Evolutionary conservation across 768 basidiomycete genomes (phyloP).

Genomic region (Clavaria fumosa): DNA sequence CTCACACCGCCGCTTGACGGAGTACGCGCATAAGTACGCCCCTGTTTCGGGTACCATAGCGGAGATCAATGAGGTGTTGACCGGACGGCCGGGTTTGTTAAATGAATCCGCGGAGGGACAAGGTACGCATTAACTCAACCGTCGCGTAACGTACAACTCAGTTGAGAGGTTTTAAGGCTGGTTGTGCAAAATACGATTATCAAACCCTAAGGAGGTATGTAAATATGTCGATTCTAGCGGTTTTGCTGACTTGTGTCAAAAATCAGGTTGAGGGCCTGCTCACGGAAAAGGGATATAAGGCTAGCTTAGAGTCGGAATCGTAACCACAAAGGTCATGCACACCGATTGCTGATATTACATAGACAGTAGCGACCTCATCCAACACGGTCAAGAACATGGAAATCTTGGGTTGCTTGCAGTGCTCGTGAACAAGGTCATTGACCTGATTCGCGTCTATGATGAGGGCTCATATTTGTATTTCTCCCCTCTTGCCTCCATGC

Average conservation of each 20-base stretch:
- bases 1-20: conserved; percentile 7
- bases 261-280: conserved; percentile 55
- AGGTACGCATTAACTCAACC: conserved; percentile 29
- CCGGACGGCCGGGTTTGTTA: conserved; percentile 56
- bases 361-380: too few relatives aligned
- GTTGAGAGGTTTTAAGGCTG: too few relatives aligned
- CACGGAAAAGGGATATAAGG: conserved; percentile 58
- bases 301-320: conserved; percentile 21
- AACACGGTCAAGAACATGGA: too few relatives aligned
- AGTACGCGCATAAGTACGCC: conserved; percentile 46
- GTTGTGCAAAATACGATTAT: conserved; percentile 86
- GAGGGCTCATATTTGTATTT: conserved; percentile 65
- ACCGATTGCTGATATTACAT: neutral
- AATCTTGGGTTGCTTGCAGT: too few relatives aligned
- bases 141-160: neutral
- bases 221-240: neutral
- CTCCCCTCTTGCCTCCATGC: conserved; percentile 91
- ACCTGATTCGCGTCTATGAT: conserved; percentile 9
- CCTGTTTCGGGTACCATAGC: conserved; percentile 77
- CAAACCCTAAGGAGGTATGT: conserved; percentile 60
- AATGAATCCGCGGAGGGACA: conserved; percentile 79
- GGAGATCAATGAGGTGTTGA: conserved; percentile 62
- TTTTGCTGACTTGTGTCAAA: neutral
- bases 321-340: neutral
- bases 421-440: conserved; percentile 1